Evolutionary conservation across 2,329 filamentous ascomycete species (phyloP).

Genomic region (Arthrobotrys sinensis): DNA sequence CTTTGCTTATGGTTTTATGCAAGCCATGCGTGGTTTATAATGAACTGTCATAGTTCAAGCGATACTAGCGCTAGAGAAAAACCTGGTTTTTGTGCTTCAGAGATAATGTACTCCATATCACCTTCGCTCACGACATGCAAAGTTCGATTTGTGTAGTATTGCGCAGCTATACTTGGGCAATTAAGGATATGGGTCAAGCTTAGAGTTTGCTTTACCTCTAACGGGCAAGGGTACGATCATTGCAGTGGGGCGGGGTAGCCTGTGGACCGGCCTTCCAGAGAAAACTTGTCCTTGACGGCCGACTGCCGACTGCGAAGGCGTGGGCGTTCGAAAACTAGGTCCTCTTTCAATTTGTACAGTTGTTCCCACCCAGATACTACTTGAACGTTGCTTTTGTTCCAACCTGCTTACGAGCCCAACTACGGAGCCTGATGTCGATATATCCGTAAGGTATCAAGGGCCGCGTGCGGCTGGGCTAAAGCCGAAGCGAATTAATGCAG

Average conservation of each 20-base stretch:
- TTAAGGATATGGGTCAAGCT: background rate
- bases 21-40: background rate
- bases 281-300: no score
- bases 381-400: no score
- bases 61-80: conserved; percentile 17
- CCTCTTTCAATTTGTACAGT: background rate
- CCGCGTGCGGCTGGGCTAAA: no score
- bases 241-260: background rate
- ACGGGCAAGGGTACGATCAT: background rate
- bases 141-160: background rate
- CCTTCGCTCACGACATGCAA: background rate
- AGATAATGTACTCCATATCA: background rate
- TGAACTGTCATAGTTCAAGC: conserved; percentile 1
- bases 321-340: background rate
- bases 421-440: no score
- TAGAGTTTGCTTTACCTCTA: conserved; percentile 3
- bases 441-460: no score
- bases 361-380: no score
- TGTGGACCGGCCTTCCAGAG: background rate
- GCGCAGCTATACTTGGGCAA: conserved; percentile 8
- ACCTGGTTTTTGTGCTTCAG: conserved; percentile 2
- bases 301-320: no score
- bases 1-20: background rate
- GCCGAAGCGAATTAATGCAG: no score
- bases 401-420: no score